Conservation (phyloP, 179 eudicot genomes). For the Corrigiola litoralis region DNA sequence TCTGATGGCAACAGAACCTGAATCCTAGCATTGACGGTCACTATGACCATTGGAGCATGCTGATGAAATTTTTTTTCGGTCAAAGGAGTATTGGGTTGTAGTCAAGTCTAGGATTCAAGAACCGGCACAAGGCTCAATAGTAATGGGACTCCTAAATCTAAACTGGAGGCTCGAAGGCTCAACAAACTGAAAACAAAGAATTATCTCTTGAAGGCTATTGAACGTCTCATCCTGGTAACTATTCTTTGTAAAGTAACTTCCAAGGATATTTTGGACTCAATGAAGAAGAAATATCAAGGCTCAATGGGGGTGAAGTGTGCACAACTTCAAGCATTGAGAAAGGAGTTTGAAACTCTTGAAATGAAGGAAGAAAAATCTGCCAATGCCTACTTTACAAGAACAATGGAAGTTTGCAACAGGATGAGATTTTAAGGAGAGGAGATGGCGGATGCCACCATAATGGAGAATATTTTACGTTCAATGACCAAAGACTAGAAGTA, state of each 20-base stretch:
- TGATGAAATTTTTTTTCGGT: slow-evolving; percentile 6
- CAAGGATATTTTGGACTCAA: slow-evolving; percentile 17
- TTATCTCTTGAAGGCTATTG: slow-evolving; percentile 12
- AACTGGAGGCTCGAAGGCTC: background rate
- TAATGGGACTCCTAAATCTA: background rate
- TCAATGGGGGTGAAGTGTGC: slow-evolving; percentile 9
- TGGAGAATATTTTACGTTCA: slow-evolving; percentile 11
- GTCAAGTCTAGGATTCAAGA: background rate
- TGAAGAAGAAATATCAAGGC: slow-evolving; percentile 22
- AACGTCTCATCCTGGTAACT: slow-evolving; percentile 8
- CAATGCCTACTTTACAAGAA: background rate
- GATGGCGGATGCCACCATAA: background rate
- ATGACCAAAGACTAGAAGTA: background rate
- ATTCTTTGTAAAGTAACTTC: slow-evolving; percentile 18
- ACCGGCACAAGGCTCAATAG: background rate
- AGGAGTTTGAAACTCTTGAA: background rate
- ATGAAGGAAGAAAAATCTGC: slow-evolving; percentile 8
- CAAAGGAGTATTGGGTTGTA: slow-evolving; percentile 7
- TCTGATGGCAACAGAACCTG: too few relatives aligned
- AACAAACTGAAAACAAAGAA: slow-evolving; percentile 10
- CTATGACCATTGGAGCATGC: slow-evolving; percentile 22
- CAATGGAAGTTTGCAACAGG: background rate
- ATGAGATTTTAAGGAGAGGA: slow-evolving; percentile 3
- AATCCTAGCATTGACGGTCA: slow-evolving; percentile 20
- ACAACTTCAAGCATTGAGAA: background rate